Percentiles rank a stretch among this genome's conserved stretches.
These are phyloP conservation scores for Colletotrichum chrysophilum DNA, from an alignment of 2,329 filamentous ascomycete genomes.

Conservation along the genomic window DNA sequence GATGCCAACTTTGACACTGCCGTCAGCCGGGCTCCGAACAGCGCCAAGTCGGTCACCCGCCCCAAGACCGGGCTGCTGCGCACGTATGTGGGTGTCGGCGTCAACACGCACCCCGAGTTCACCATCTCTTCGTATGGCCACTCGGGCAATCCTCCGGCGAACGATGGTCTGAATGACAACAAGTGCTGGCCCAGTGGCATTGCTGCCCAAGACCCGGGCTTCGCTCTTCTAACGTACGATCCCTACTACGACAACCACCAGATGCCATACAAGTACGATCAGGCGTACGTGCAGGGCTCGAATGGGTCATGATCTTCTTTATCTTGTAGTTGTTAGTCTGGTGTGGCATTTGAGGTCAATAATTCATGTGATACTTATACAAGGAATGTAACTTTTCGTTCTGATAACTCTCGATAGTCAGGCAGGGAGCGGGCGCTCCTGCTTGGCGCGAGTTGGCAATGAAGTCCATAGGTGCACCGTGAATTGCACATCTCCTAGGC, in stretches of 20 bases:
- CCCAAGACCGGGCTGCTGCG: not conserved
- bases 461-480: too few relatives aligned
- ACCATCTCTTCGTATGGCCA: not conserved
- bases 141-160: not conserved
- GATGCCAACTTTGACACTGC: not conserved
- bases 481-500: too few relatives aligned
- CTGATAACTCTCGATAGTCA: too few relatives aligned
- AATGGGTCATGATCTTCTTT: not conserved
- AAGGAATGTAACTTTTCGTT: too few relatives aligned
- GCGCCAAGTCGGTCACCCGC: not conserved
- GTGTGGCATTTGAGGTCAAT: too few relatives aligned
- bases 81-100: not conserved
- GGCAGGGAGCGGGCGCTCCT: too few relatives aligned
- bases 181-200: constrained; percentile 26
- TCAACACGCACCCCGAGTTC: not conserved
- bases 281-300: not conserved
- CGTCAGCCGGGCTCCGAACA: not conserved
- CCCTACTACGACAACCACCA: constrained; percentile 19
- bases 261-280: not conserved
- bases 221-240: constrained; percentile 24
- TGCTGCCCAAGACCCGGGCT: constrained; percentile 24
- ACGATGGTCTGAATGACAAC: constrained; percentile 27
- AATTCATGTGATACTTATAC: too few relatives aligned
- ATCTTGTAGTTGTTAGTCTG: not conserved
- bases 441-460: too few relatives aligned